A percentile compares a stretch with the other conserved stretches of the same genome.
These are phyloP conservation scores for Mortierella sp. DNA, from an alignment of 371 early-diverging fungal species.

Conservation along the genomic window DNA sequence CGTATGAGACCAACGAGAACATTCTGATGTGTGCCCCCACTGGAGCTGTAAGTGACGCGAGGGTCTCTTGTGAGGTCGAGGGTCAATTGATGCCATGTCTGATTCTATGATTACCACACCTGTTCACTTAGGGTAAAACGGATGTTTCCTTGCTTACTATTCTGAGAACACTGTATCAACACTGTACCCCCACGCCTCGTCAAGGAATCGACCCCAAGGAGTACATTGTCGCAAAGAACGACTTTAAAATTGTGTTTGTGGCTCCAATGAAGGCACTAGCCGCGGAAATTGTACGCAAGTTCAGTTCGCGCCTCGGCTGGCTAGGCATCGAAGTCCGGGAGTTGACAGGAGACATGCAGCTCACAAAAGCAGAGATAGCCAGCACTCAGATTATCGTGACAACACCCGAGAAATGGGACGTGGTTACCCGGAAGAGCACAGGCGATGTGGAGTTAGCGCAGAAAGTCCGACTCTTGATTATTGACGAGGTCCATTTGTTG, in stretches of 20 bases:
- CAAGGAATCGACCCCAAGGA: conserved; percentile 76
- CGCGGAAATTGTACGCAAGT: conserved; percentile 96
- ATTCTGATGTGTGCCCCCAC: conserved; percentile 99
- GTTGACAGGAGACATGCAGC: conserved; percentile 97
- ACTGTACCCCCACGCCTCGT: conserved; percentile 60
- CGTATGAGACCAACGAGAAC: conserved; percentile 95
- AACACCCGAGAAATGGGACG: conserved; percentile 99
- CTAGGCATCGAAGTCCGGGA: conserved; percentile 91
- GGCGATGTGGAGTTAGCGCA: conserved; percentile 93
- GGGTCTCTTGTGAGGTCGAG: conserved; percentile 8
- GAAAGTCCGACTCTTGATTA: conserved; percentile 85
- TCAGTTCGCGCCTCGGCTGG: conserved; percentile 85
- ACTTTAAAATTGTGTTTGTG: conserved; percentile 98
- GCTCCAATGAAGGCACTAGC: conserved; percentile 99
- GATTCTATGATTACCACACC: conserved; percentile 2
- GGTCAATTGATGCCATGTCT: not conserved
- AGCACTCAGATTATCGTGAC: conserved; percentile 98
- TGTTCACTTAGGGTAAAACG: conserved; percentile 91
- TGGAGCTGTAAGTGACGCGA: conserved; percentile 83
- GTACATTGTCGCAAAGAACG: conserved; percentile 80
- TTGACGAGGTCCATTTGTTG: conserved; percentile 99
- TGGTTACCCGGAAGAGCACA: conserved; percentile 95
- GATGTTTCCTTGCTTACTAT: conserved; percentile 98
- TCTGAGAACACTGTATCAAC: conserved; percentile 80
- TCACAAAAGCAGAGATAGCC: conserved; percentile 91